Evolutionary conservation across 2,329 filamentous ascomycete species (phyloP), one percentile per base, ranked within the genome.

Genomic region (Mycosphaerella sp.): DNA sequence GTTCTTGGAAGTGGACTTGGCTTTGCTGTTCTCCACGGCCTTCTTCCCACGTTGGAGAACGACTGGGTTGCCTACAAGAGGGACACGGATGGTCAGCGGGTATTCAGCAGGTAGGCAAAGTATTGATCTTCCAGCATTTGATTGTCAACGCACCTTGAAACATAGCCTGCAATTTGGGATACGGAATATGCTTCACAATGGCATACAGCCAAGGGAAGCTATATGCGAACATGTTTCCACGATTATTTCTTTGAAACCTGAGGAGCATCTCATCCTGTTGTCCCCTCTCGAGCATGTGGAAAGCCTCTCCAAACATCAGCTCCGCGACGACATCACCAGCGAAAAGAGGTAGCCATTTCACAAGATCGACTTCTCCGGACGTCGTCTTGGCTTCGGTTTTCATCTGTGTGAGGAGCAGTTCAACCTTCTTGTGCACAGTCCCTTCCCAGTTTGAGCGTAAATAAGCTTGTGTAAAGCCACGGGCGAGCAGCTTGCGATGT

Each of bases 341-440:
- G 59, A 72, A 64, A 6, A 72, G 69, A 66, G 53, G 47, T 67
- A 54, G 61, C 71, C 71, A 73, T 45, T 70, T 69, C 36, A 69
- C 55, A 11, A 73, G 48, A 58, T 74, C 71, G 5, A 67, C 67
- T 21, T 59, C 51, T 34, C 71, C 70, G 65, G 67, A 45, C 53
- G 6, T 31, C 8, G 47, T 61, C 14, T 31, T 44, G 9, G 57
- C 58, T 29, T 65, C 64, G 3, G 49, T 51, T 45, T 65, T 66
- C 51, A 73, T 70, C 34, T 63, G 64, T 7, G 52, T n/a, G 2
- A 73, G 61, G 4, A 66, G 66, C 12, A 67, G 55, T 9, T 50
- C 48, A 0, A 62, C 64, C 54, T 68, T 70, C 31, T 66, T 59
- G 17, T 65, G 57, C 2, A 74, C 64, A 23, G 64, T 61, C 0